These are phyloP conservation scores for Saksenaea vasiformis DNA, from an alignment of 371 early-diverging fungal genomes.

Conservation along the genomic window DNA sequence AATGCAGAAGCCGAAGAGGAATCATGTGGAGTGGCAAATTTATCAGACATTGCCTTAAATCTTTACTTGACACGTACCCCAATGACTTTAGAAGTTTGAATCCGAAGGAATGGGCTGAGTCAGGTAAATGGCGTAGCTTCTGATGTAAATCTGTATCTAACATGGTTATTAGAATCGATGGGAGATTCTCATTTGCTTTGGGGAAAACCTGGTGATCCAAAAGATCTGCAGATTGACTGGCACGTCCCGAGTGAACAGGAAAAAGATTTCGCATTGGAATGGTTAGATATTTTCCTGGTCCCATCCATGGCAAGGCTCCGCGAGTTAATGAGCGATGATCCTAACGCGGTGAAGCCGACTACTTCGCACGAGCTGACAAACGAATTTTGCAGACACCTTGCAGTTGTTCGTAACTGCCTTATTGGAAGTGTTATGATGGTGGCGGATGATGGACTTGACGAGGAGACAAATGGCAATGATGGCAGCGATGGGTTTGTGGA, in stretches of 20 bases:
- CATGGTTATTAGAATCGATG: conserved; percentile 42
- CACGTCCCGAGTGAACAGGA: conserved; percentile 74
- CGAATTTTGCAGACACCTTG: conserved; percentile 62
- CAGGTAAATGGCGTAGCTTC: conserved; percentile 26
- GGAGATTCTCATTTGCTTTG: conserved; percentile 71
- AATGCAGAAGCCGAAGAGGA: conserved; percentile 67
- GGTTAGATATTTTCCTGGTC: conserved; percentile 53
- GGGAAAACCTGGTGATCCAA: conserved; percentile 66
- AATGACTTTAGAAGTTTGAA: conserved; percentile 51
- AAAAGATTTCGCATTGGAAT: conserved; percentile 65
- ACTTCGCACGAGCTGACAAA: conserved; percentile 45
- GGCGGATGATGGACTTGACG: conserved; percentile 52
- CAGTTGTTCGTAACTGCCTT: conserved; percentile 56
- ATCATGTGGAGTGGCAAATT: conserved; percentile 75
- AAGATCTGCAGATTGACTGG: conserved; percentile 69
- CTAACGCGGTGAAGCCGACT: conserved; percentile 10
- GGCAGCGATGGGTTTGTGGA: neutral
- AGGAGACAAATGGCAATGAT: conserved; percentile 7
- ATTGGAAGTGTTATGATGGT: conserved; percentile 57
- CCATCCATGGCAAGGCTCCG: conserved; percentile 49
- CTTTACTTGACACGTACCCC: conserved; percentile 55
- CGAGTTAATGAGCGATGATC: conserved; percentile 42
- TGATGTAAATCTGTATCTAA: neutral
- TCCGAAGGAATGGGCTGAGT: conserved; percentile 56
- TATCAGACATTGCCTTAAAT: conserved; percentile 48